Evolutionary conservation across 2,329 filamentous ascomycete genomes (phyloP).

Genomic region (Colletotrichum truncatum): DNA sequence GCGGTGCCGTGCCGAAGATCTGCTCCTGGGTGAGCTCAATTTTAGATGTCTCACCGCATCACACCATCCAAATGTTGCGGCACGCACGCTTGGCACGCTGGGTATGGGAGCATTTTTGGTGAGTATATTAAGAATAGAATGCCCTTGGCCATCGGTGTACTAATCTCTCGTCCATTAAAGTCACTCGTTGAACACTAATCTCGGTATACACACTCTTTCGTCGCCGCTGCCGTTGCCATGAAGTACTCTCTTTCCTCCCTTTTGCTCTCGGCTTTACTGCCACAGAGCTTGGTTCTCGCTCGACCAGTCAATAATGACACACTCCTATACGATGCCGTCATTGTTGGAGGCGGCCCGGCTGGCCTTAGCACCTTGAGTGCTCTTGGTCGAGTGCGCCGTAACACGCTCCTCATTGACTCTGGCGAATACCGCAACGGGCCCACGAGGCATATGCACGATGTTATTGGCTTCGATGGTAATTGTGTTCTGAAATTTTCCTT

Average conservation of each 20-base stretch:
- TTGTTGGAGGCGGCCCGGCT: slow-evolving; percentile 66
- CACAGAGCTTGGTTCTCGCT: neutral
- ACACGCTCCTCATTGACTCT: slow-evolving; percentile 65
- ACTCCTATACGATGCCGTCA: slow-evolving; percentile 59
- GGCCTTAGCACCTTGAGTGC: slow-evolving; percentile 64
- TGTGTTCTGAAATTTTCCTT: neutral
- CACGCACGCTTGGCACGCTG: neutral
- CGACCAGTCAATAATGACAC: slow-evolving; percentile 5
- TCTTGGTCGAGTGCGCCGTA: slow-evolving; percentile 66
- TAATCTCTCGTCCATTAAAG: neutral
- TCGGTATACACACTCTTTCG: neutral
- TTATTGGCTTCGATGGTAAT: slow-evolving; percentile 67
- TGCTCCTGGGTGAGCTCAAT: neutral
- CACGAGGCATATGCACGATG: slow-evolving; percentile 69
- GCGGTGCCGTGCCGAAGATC: neutral
- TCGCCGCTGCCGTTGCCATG: neutral
- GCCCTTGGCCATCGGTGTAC: neutral
- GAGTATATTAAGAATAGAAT: neutral
- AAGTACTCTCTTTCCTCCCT: slow-evolving; percentile 5
- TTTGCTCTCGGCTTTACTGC: slow-evolving; percentile 2
- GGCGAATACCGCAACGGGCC: slow-evolving; percentile 65
- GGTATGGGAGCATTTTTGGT: neutral
- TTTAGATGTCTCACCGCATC: slow-evolving; percentile 11
- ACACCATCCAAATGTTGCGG: slow-evolving; percentile 13
- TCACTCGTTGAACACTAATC: neutral